These are phyloP conservation scores for Tranzscheliella williamsii DNA, from an alignment of 1,284 basidiomycete genomes.

Conservation along the genomic window DNA sequence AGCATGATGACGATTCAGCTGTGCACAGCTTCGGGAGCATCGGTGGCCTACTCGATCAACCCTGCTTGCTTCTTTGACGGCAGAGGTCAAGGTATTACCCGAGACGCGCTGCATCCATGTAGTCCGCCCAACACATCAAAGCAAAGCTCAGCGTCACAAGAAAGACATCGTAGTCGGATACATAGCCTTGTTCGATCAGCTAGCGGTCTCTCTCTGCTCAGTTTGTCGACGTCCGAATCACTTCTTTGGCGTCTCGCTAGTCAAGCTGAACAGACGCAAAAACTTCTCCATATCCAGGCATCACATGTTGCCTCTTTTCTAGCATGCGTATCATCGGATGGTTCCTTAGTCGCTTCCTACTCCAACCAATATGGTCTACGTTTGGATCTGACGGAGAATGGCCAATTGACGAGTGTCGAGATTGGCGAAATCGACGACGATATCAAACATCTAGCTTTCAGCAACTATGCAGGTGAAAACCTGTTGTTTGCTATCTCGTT, in stretches of 20 bases:
- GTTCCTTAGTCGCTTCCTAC: too few relatives aligned
- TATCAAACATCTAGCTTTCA: too few relatives aligned
- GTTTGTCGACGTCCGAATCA: slow-evolving; percentile 15
- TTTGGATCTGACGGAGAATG: too few relatives aligned
- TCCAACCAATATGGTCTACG: too few relatives aligned
- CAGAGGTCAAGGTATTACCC: slow-evolving; percentile 24
- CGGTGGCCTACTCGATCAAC: slow-evolving; percentile 20
- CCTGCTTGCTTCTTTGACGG: slow-evolving; percentile 47
- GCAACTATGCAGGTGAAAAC: too few relatives aligned
- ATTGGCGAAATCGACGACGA: too few relatives aligned
- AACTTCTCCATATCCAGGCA: too few relatives aligned
- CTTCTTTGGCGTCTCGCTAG: slow-evolving; percentile 9
- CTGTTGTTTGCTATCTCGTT: too few relatives aligned
- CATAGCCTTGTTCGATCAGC: slow-evolving; percentile 6
- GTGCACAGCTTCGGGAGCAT: slow-evolving; percentile 4
- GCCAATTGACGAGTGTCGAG: too few relatives aligned
- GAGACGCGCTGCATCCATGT: slow-evolving; percentile 17
- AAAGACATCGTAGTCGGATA: slow-evolving; percentile 5
- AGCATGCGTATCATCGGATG: too few relatives aligned
- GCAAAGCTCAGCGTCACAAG: background rate
- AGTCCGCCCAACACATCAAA: slow-evolving; percentile 9
- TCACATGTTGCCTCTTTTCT: too few relatives aligned
- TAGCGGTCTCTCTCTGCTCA: slow-evolving; percentile 12
- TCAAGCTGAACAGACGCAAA: too few relatives aligned
- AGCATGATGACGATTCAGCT: slow-evolving; percentile 18